phyloP scores from a whole-genome alignment of 495 filamentous ascomycete species.

The Aspergillus bridgeri region DNA sequence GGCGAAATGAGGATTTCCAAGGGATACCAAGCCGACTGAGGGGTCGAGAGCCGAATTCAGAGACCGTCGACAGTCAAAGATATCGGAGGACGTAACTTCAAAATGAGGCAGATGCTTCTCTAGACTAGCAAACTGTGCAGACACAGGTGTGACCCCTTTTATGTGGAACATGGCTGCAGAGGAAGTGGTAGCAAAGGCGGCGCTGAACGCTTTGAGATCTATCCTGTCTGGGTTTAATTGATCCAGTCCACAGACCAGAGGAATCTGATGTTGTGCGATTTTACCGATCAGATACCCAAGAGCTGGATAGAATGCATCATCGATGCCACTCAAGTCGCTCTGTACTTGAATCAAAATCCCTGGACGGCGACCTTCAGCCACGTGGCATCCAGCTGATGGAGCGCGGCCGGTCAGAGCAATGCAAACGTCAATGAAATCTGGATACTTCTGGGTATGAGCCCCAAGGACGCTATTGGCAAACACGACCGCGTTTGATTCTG shows the following conservation, averaged over 20 bases:
- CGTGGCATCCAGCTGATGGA: slow-evolving; percentile 5
- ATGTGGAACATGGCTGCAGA: slow-evolving; percentile 35
- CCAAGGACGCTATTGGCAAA: slow-evolving; percentile 33
- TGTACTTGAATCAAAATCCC: not conserved
- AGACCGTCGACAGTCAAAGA: slow-evolving; percentile 10
- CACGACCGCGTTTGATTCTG: slow-evolving; percentile 34
- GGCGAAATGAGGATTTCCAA: slow-evolving; percentile 36
- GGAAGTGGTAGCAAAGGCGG: slow-evolving; percentile 30
- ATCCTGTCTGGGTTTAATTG: not conserved
- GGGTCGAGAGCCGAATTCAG: slow-evolving; percentile 16
- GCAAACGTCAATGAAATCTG: slow-evolving; percentile 30
- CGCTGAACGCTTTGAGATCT: slow-evolving; percentile 33
- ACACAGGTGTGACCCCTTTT: slow-evolving; percentile 23
- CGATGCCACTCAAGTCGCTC: not conserved
- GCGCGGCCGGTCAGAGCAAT: slow-evolving; percentile 31
- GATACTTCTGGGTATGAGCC: slow-evolving; percentile 31
- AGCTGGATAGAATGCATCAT: slow-evolving; percentile 28
- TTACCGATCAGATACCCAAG: slow-evolving; percentile 27
- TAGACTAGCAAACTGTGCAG: slow-evolving; percentile 2
- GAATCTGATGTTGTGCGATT: slow-evolving; percentile 17
- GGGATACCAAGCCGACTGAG: slow-evolving; percentile 26
- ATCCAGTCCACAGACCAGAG: slow-evolving; percentile 26
- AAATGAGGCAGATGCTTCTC: not conserved
- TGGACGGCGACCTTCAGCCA: slow-evolving; percentile 13
- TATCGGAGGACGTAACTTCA: not conserved